Conservation (phyloP, 2,329 filamentous ascomycete species). For the Calonectria henricotiae region DNA sequence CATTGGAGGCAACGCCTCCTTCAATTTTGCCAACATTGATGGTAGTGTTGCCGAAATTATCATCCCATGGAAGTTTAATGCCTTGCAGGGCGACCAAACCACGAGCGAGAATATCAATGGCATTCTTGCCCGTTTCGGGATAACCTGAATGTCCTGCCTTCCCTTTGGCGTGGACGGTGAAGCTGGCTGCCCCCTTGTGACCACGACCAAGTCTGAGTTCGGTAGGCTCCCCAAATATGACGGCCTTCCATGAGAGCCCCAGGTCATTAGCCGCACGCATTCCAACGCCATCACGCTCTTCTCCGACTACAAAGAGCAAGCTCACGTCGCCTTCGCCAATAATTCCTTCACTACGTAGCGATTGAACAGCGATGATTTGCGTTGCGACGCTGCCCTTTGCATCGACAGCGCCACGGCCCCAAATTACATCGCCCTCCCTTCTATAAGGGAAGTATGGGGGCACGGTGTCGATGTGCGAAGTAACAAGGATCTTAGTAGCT, state of each 20-base stretch:
- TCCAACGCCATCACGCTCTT: slow-evolving; percentile 48
- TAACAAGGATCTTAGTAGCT: slow-evolving; percentile 72
- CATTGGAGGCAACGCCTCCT: slow-evolving; percentile 87
- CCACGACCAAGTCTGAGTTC: slow-evolving; percentile 50
- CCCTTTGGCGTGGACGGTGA: slow-evolving; percentile 75
- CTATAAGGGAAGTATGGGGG: slow-evolving; percentile 79
- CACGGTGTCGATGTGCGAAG: slow-evolving; percentile 83
- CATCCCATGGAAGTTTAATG: slow-evolving; percentile 78
- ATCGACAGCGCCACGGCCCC: slow-evolving; percentile 79
- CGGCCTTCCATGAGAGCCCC: slow-evolving; percentile 46
- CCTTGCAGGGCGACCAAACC: slow-evolving; percentile 75
- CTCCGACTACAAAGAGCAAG: slow-evolving; percentile 49
- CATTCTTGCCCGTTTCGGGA: slow-evolving; percentile 85
- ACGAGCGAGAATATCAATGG: slow-evolving; percentile 81
- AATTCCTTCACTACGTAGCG: slow-evolving; percentile 39
- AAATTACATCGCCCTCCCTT: slow-evolving; percentile 62
- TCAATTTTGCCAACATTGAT: slow-evolving; percentile 83
- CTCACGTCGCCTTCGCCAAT: slow-evolving; percentile 44
- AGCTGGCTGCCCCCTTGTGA: slow-evolving; percentile 48
- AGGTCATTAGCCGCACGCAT: slow-evolving; percentile 48
- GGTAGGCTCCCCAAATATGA: slow-evolving; percentile 52
- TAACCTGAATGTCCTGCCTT: slow-evolving; percentile 87
- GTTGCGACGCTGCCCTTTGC: slow-evolving; percentile 71
- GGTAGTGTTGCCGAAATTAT: slow-evolving; percentile 85
- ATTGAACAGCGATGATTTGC: slow-evolving; percentile 46